Percentiles rank a stretch among this genome's conserved stretches.
Evolutionary conservation across 1,284 basidiomycete species (phyloP).

Genomic region (Psilocybe mexicana): DNA sequence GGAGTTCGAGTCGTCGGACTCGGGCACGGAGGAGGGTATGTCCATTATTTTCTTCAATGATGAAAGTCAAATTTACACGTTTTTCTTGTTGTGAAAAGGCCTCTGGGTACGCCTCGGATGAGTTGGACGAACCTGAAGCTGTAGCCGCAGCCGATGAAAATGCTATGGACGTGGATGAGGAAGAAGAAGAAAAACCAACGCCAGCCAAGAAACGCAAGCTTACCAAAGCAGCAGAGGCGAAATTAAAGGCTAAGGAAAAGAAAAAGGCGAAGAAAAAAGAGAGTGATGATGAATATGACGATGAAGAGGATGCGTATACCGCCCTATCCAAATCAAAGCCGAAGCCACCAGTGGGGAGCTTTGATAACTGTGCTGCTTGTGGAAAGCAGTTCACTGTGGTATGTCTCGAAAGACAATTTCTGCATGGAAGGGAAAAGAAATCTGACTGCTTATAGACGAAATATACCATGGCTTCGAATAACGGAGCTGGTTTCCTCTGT

Average conservation of each 20-base stretch:
- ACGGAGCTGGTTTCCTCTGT: conserved; percentile 77
- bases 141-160: conserved; percentile 8
- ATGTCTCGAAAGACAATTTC: conserved; percentile 29
- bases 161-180: conserved; percentile 32
- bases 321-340: conserved; percentile 55
- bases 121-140: conserved; percentile 60
- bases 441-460: conserved; percentile 57
- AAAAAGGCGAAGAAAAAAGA: conserved; percentile 52
- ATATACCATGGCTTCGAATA: conserved; percentile 75
- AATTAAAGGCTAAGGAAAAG: conserved; percentile 50
- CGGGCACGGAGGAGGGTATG: conserved; percentile 23
- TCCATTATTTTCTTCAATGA: not conserved
- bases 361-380: conserved; percentile 84
- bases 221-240: conserved; percentile 36
- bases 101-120: conserved; percentile 46
- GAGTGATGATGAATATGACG: conserved; percentile 35
- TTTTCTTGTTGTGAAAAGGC: conserved; percentile 32
- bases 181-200: conserved; percentile 43
- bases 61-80: not conserved
- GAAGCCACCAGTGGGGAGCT: conserved; percentile 77
- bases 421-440: not conserved
- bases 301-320: conserved; percentile 38
- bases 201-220: conserved; percentile 37
- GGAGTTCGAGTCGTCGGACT: conserved; percentile 9
- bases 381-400: conserved; percentile 88